These are phyloP conservation scores for Lomentospora prolificans DNA, from an alignment of 2,329 filamentous ascomycete genomes.

Conservation along the genomic window DNA sequence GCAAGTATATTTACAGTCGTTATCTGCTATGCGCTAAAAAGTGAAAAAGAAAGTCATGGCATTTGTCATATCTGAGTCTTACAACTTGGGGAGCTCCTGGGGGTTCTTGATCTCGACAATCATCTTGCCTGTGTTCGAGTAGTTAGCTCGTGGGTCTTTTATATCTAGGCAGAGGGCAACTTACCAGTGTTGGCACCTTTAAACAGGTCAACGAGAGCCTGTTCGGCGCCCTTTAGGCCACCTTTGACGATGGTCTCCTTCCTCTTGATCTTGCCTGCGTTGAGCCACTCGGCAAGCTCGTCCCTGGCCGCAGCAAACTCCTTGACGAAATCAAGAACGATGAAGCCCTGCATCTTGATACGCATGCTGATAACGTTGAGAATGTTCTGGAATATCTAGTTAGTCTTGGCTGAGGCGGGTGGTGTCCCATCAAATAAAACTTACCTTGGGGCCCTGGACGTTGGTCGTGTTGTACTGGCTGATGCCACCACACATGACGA, in stretches of 20 bases:
- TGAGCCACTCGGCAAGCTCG: conserved; percentile 58
- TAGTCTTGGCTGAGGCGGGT: no score
- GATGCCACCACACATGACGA: conserved; percentile 64
- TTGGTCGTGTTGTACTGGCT: conserved; percentile 55
- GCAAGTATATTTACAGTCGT: background rate
- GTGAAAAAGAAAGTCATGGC: background rate
- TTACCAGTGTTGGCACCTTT: conserved; percentile 62
- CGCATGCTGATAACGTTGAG: conserved; percentile 42
- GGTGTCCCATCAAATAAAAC: no score
- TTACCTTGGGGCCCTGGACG: conserved; percentile 40
- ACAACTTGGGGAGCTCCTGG: conserved; percentile 5
- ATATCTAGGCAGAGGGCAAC: conserved; percentile 14
- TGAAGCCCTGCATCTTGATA: conserved; percentile 60
- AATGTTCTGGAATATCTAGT: no score
- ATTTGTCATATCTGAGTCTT: background rate
- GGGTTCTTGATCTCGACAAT: conserved; percentile 8
- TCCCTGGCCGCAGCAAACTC: conserved; percentile 48
- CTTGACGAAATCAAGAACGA: conserved; percentile 57
- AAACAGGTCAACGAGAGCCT: conserved; percentile 54
- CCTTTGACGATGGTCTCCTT: conserved; percentile 63
- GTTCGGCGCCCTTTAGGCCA: conserved; percentile 54
- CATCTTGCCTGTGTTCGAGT: conserved; percentile 4
- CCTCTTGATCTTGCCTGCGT: conserved; percentile 60
- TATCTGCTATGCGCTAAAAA: background rate
- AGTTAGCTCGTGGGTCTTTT: background rate